Evolutionary conservation across 2,329 filamentous ascomycete species (phyloP).

Genomic region (Volutella citrinella): DNA sequence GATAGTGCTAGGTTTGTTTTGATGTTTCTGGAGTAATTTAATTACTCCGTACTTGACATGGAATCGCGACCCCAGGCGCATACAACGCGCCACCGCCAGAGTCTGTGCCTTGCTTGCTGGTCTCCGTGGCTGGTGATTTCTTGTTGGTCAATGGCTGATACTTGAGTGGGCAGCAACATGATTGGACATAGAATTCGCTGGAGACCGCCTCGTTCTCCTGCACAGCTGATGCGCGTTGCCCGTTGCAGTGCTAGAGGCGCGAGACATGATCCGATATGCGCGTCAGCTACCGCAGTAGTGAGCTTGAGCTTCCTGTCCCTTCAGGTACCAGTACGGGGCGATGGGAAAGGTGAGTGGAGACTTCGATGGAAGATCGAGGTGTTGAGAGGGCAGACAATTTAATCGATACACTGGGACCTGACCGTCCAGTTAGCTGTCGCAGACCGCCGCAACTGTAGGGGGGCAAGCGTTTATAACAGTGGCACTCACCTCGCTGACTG

Average conservation of each 20-base stretch:
- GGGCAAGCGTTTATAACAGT: too few species aligned
- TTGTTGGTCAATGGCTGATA: slow-evolving; percentile 22
- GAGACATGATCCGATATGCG: slow-evolving; percentile 30
- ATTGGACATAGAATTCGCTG: too few species aligned
- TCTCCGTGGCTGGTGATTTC: slow-evolving; percentile 13
- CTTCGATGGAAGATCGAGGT: slow-evolving; percentile 23
- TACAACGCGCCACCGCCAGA: too few species aligned
- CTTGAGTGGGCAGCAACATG: slow-evolving; percentile 22
- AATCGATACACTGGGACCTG: slow-evolving; percentile 12
- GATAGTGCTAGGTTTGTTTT: too few species aligned
- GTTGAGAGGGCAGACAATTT: slow-evolving; percentile 20
- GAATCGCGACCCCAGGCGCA: too few species aligned
- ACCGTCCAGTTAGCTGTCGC: too few species aligned
- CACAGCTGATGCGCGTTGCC: slow-evolving; percentile 27
- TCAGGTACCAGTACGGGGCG: slow-evolving; percentile 25
- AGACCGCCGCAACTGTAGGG: too few species aligned
- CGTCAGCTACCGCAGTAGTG: slow-evolving; percentile 25
- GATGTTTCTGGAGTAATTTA: too few species aligned
- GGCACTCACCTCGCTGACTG: too few species aligned
- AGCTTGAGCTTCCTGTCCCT: slow-evolving; percentile 23
- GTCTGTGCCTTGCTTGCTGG: too few species aligned
- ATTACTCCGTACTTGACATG: too few species aligned
- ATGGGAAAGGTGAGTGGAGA: slow-evolving; percentile 16
- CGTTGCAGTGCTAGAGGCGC: slow-evolving; percentile 27
- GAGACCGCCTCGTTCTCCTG: slow-evolving; percentile 12